These are phyloP conservation scores for Aegilops umbellulata DNA, from an alignment of 176 grass and related monocot genomes.

Conservation along the genomic window DNA sequence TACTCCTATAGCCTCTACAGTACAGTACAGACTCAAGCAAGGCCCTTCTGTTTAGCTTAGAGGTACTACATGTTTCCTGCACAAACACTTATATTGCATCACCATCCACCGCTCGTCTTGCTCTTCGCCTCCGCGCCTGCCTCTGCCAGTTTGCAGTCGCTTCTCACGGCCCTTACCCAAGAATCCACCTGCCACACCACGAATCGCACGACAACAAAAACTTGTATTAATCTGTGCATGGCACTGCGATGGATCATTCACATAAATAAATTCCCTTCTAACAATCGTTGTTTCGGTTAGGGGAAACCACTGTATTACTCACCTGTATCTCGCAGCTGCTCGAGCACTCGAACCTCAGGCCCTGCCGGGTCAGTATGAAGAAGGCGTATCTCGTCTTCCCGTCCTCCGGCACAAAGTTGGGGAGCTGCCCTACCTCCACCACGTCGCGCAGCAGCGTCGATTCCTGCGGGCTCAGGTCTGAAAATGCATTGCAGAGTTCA, in stretches of 20 bases:
- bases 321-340: conserved; percentile 79
- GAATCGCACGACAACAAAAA: background rate
- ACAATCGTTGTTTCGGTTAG: background rate
- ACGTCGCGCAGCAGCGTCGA: conserved; percentile 64
- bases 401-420: conserved; percentile 65
- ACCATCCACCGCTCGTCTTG: conserved; percentile 18
- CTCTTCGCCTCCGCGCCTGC: background rate
- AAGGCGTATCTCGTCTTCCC: conserved; percentile 73
- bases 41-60: no score
- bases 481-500: background rate
- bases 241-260: background rate
- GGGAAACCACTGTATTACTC: background rate
- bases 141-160: conserved; percentile 36
- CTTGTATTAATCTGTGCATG: no score
- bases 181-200: conserved; percentile 62
- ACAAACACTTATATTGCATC: background rate
- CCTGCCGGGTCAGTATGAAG: conserved; percentile 64
- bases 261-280: background rate
- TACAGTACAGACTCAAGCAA: no score
- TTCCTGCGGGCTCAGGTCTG: conserved; percentile 91
- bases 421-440: conserved; percentile 58
- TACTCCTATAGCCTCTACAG: no score
- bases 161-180: conserved; percentile 59
- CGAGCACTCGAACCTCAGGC: conserved; percentile 82
- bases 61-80: background rate